Percentiles rank a stretch among this genome's conserved stretches.
Evolutionary conservation across 2,329 filamentous ascomycete species (phyloP).

Genomic region (Claviceps sp.): DNA sequence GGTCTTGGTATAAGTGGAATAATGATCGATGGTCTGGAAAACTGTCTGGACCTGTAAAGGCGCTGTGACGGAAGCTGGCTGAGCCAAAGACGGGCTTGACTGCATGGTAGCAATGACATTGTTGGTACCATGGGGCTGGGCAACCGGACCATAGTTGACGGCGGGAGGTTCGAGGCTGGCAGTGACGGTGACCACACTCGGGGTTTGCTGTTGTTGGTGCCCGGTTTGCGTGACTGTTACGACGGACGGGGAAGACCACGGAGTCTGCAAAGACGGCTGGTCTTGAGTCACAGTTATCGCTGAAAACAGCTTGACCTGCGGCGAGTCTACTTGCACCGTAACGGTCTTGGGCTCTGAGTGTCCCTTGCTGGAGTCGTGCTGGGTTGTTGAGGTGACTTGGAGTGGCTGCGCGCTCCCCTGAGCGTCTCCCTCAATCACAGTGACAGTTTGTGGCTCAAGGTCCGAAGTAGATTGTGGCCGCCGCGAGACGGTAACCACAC

Average conservation of each 20-base stretch:
- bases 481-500: conserved; percentile 6
- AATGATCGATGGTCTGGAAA: conserved; percentile 8
- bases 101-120: conserved; percentile 8
- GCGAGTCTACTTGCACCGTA: conserved; percentile 10
- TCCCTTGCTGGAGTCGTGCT: conserved; percentile 9
- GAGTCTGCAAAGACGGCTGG: neutral
- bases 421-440: neutral
- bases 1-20: conserved; percentile 13
- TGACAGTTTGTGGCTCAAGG: conserved; percentile 4
- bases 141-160: neutral
- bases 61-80: conserved; percentile 12
- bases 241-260: neutral
- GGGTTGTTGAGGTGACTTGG: conserved; percentile 5
- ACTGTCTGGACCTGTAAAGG: conserved; percentile 8
- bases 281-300: conserved; percentile 8
- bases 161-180: neutral
- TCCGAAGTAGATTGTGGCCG: neutral
- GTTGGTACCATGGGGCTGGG: conserved; percentile 4
- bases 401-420: neutral
- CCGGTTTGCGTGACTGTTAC: conserved; percentile 2
- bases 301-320: conserved; percentile 9
- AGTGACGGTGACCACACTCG: neutral
- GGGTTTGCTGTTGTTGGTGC: neutral
- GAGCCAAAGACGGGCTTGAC: conserved; percentile 7
- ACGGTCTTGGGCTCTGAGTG: conserved; percentile 9